These are phyloP conservation scores for Populus deltoides DNA, from an alignment of 345 rosid species.

Conservation along the genomic window DNA sequence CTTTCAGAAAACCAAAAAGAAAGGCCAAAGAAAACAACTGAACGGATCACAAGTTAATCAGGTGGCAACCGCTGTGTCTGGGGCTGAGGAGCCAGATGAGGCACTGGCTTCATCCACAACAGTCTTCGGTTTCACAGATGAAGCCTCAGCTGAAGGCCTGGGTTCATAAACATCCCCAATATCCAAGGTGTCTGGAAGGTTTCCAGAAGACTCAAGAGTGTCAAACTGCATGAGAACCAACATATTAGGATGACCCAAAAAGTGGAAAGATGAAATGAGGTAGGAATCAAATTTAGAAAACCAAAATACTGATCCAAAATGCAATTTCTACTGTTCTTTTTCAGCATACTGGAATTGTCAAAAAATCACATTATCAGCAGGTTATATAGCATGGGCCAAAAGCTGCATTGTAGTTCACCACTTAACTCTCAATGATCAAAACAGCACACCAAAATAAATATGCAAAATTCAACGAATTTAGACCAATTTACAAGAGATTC, in stretches of 20 bases:
- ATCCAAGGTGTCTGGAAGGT: slow-evolving; percentile 78
- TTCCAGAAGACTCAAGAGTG: slow-evolving; percentile 49
- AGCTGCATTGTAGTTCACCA: background rate
- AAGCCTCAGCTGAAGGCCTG: slow-evolving; percentile 28
- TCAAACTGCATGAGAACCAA: slow-evolving; percentile 44
- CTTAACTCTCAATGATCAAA: background rate
- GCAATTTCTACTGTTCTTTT: background rate
- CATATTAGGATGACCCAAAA: background rate
- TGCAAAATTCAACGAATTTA: background rate
- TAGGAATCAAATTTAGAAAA: background rate
- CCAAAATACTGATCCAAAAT: background rate
- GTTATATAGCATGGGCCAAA: background rate
- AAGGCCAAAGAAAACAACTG: slow-evolving; percentile 8
- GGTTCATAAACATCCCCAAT: slow-evolving; percentile 76
- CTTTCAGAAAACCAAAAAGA: slow-evolving; percentile 17
- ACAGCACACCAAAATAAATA: background rate
- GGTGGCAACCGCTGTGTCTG: slow-evolving; percentile 32
- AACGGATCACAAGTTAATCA: slow-evolving; percentile 18
- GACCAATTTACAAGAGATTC: background rate
- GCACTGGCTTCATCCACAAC: slow-evolving; percentile 45
- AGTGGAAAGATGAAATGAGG: background rate
- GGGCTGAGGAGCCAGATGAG: slow-evolving; percentile 38
- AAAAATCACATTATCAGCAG: background rate
- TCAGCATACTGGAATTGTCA: background rate
- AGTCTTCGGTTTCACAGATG: slow-evolving; percentile 50